phyloP scores from a whole-genome alignment of 1,284 basidiomycete species.

The Heterobasidion occidentale region DNA sequence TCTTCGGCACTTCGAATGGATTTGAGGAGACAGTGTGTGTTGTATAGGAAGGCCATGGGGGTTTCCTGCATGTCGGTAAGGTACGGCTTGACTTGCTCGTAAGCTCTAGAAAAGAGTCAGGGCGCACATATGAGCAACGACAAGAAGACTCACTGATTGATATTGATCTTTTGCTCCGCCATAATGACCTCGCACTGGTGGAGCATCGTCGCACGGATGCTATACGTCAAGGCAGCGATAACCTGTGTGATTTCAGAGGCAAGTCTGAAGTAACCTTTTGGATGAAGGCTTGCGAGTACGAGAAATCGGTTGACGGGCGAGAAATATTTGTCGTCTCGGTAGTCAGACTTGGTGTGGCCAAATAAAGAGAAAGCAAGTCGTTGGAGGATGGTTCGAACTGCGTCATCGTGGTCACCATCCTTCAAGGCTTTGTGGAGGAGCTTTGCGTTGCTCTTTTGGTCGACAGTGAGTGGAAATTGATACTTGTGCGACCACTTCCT shows the following conservation, averaged over 20 bases:
- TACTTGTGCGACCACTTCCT: not conserved
- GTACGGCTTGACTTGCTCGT: not conserved
- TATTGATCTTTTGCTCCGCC: not conserved
- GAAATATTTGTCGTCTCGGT: not conserved
- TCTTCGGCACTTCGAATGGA: not conserved
- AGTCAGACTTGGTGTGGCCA: not conserved
- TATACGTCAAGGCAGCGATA: not conserved
- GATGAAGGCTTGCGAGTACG: not conserved
- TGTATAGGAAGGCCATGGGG: not conserved
- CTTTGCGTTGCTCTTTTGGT: not conserved
- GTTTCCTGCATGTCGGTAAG: not conserved
- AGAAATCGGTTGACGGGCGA: not conserved
- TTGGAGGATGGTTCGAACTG: not conserved
- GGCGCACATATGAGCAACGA: not conserved
- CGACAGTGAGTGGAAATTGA: not conserved
- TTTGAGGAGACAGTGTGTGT: not conserved
- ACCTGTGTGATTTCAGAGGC: not conserved
- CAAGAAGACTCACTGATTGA: not conserved
- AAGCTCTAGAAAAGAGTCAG: not conserved
- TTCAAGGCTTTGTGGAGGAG: not conserved
- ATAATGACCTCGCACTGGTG: not conserved
- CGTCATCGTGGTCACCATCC: not conserved
- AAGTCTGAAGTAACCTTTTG: not conserved
- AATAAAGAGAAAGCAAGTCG: not conserved
- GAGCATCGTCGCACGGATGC: not conserved